Conservation (phyloP, 2,329 filamentous ascomycete species). For the Ascochyta fabae region DNA sequence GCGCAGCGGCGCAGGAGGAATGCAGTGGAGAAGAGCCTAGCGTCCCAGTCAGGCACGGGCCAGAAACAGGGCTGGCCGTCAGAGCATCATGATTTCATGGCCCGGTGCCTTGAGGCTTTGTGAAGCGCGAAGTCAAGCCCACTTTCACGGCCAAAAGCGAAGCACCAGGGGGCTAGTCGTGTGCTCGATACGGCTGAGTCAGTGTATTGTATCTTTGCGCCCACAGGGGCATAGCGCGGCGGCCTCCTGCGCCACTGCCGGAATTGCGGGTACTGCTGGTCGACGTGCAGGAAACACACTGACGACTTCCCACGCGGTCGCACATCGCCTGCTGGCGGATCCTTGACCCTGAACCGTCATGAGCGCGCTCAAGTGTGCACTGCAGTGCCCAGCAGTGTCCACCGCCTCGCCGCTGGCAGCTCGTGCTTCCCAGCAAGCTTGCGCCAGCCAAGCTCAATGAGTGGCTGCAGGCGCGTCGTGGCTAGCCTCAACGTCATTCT, state of each 20-base stretch:
- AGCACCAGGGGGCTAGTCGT: background rate
- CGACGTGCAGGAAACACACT: background rate
- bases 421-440: too few relatives aligned
- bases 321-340: background rate
- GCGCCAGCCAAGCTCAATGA: background rate
- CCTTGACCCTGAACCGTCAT: background rate
- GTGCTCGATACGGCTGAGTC: background rate
- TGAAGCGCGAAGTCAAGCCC: conserved; percentile 12
- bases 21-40: conserved; percentile 18
- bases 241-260: conserved; percentile 1
- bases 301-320: conserved; percentile 7
- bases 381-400: too few relatives aligned
- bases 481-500: conserved; percentile 16
- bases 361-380: too few relatives aligned
- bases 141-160: background rate
- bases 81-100: conserved; percentile 15
- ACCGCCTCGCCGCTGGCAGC: too few relatives aligned
- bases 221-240: background rate
- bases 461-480: conserved; percentile 1
- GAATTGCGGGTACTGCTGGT: background rate
- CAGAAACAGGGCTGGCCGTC: conserved; percentile 18
- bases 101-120: conserved; percentile 6
- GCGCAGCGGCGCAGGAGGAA: conserved; percentile 19
- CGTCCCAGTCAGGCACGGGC: conserved; percentile 12
- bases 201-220: conserved; percentile 3